A percentile compares a stretch with the other conserved stretches of the same genome.
Conservation (phyloP, 495 filamentous ascomycete genomes). For the Penicillium canescens region DNA sequence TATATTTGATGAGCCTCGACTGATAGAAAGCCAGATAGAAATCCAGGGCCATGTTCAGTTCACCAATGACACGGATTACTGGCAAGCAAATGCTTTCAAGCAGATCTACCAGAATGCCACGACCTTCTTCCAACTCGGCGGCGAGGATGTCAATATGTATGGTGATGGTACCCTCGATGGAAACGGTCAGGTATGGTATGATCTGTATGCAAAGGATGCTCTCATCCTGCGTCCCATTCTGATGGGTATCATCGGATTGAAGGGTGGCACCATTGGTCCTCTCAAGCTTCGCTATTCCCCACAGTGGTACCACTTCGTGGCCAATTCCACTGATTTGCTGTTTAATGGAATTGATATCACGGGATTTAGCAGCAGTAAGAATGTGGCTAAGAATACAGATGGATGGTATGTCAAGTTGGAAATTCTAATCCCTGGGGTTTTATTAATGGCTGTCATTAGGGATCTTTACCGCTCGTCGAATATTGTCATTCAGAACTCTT, state of each 20-base stretch:
- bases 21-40: constrained; percentile 24
- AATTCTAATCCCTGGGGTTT: neutral
- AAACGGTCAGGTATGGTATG: constrained; percentile 73
- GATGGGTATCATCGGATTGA: constrained; percentile 61
- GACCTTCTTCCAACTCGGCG: constrained; percentile 70
- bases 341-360: constrained; percentile 66
- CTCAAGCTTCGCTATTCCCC: constrained; percentile 64
- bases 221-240: constrained; percentile 62
- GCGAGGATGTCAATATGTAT: constrained; percentile 68
- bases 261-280: constrained; percentile 60
- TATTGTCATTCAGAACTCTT: constrained; percentile 67
- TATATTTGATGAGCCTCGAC: neutral
- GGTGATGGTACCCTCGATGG: constrained; percentile 62
- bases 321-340: constrained; percentile 65
- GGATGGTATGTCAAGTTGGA: constrained; percentile 49
- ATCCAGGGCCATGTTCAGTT: constrained; percentile 60
- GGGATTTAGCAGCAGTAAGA: constrained; percentile 50
- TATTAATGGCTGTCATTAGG: constrained; percentile 18
- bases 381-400: constrained; percentile 66
- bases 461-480: constrained; percentile 64
- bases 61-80: constrained; percentile 66
- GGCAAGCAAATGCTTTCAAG: constrained; percentile 61
- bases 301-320: constrained; percentile 68
- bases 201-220: constrained; percentile 54
- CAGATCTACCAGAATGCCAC: constrained; percentile 65